These are phyloP conservation scores for Russula sp. DNA, from an alignment of 768 basidiomycete species.

Conservation along the genomic window DNA sequence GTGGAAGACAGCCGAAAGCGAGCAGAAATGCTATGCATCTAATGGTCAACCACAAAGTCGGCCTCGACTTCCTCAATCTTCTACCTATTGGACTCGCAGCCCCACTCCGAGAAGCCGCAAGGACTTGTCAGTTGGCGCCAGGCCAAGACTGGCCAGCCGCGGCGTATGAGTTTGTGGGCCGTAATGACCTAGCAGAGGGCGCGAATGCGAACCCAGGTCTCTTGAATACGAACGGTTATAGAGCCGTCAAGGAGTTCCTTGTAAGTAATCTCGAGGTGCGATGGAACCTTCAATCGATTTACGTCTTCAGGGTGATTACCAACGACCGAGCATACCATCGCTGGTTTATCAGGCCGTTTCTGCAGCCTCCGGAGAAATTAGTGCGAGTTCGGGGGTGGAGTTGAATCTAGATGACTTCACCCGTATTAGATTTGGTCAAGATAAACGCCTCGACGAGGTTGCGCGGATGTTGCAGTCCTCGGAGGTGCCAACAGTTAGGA, in stretches of 20 bases:
- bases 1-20: conserved; percentile 55
- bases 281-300: background rate
- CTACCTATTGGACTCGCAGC: conserved; percentile 69
- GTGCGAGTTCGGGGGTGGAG: conserved; percentile 66
- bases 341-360: conserved; percentile 26
- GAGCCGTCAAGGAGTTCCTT: conserved; percentile 54
- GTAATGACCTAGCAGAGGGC: conserved; percentile 71
- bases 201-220: conserved; percentile 48
- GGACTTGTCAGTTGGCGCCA: conserved; percentile 78
- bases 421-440: conserved; percentile 84
- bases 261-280: conserved; percentile 39
- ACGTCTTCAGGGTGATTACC: conserved; percentile 15
- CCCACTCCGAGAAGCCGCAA: conserved; percentile 80
- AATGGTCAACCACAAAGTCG: conserved; percentile 50
- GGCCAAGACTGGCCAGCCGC: conserved; percentile 68
- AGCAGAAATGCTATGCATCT: conserved; percentile 61
- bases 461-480: conserved; percentile 88
- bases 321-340: conserved; percentile 18
- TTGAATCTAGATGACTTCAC: conserved; percentile 70
- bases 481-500: conserved; percentile 58
- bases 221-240: conserved; percentile 53
- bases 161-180: conserved; percentile 65
- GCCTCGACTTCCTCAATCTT: conserved; percentile 48
- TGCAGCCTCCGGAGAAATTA: conserved; percentile 53
- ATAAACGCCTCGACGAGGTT: conserved; percentile 87